Base-by-base conservation (phyloP, 2,329 filamentous ascomycete species). In the Waltergamsia citrina region DNA sequence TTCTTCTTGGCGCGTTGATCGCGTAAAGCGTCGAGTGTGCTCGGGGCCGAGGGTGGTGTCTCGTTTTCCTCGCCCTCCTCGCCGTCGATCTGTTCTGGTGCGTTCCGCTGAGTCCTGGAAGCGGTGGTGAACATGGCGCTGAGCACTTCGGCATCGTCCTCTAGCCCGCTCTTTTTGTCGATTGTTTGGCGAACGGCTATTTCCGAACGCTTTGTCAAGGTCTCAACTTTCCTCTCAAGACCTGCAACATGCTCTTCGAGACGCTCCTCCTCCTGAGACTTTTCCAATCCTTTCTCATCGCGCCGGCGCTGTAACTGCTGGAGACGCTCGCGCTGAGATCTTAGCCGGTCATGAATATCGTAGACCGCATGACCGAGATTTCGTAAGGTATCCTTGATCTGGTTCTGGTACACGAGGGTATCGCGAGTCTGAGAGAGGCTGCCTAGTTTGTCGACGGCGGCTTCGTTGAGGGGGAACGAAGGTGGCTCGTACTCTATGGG, bases 301-400 rank as follows among this genome's bases (percentile, higher is more conserved):
- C 63, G 57, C 36, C 56, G 60, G 25, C 56, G 45, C 4, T 40
- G 50, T 12, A 53, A 35, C 7, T 42, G 41, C 8, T 49, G 48
- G 6, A 66, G 52, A 7, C 50, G 43, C 4, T 51, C 46, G 7
- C 49, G 54, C 39, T 62, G 55, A n/a, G 53, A 48, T 20, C 50
- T 51, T 3, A 65, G 42, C 6, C 54, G 52, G 35, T 74, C 71
- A 43, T 75, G 69, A 43, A 74, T 53, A 43, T 62, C 61, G 32
- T 61, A 59, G 10, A 74, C 62, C 37, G 52, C 59, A 26, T 55
- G 53, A 19, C 60, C 60, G 12, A 75, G 56, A 7, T 67, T 46
- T 6, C 56, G 50, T 23, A 62, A 42, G 5, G 67, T 62, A 17
- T 63, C 53, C 33, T 57, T 57, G 20, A 74, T 55, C 24, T 73